Evolutionary conservation across 768 basidiomycete genomes (phyloP).

Genomic region (Mrakia hoshinonis): DNA sequence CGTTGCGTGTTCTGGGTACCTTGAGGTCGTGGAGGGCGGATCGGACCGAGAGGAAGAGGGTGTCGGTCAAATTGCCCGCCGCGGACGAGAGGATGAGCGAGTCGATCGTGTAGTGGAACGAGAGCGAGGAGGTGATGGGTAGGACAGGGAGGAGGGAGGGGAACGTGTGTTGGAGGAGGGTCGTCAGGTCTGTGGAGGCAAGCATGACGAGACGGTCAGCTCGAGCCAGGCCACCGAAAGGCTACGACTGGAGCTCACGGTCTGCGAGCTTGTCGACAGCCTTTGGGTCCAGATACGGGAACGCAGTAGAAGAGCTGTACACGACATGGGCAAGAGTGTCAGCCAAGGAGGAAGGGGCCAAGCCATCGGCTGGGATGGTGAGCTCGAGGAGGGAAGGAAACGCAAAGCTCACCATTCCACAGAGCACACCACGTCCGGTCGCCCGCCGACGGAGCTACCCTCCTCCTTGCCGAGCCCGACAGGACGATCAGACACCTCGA

Average conservation of each 20-base stretch:
- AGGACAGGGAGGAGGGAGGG: constrained; percentile 20
- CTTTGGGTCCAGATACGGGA: constrained; percentile 21
- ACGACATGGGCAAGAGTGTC: neutral
- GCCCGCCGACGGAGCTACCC: constrained; percentile 24
- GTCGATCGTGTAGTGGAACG: constrained; percentile 29
- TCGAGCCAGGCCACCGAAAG: neutral
- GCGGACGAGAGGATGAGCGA: constrained; percentile 21
- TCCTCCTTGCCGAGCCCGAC: constrained; percentile 13
- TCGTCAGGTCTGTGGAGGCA: constrained; percentile 20
- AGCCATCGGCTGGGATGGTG: neutral
- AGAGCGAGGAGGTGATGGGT: constrained; percentile 20
- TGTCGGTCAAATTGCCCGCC: constrained; percentile 21
- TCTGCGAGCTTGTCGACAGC: constrained; percentile 21
- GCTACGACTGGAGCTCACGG: neutral
- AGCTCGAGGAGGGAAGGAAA: neutral
- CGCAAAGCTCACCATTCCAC: constrained; percentile 26
- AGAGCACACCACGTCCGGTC: constrained; percentile 19
- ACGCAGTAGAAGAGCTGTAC: constrained; percentile 21
- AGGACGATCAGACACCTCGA: constrained; percentile 59
- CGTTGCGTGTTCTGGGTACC: constrained; percentile 24
- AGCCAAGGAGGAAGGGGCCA: neutral
- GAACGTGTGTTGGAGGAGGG: constrained; percentile 24
- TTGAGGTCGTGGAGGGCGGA: constrained; percentile 24
- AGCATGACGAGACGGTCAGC: neutral
- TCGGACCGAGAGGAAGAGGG: constrained; percentile 24